phyloP scores from a whole-genome alignment of 2,329 filamentous ascomycete genomes.

The Diaporthe helianthi region DNA sequence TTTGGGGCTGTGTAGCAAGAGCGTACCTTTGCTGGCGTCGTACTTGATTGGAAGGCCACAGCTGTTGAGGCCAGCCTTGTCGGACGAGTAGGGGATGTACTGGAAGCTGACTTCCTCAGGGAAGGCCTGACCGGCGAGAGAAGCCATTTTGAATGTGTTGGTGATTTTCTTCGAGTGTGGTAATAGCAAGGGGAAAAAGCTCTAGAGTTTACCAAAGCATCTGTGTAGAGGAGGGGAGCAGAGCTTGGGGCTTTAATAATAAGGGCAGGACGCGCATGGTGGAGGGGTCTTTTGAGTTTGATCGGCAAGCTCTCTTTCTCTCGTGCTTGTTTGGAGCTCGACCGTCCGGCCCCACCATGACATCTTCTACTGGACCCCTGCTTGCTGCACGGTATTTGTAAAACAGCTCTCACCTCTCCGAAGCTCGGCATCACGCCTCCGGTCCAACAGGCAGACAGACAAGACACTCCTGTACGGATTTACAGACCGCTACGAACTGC shows the following conservation, averaged over 20 bases:
- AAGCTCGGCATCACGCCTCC: slow-evolving; percentile 11
- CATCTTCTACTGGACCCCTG: slow-evolving; percentile 12
- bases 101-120: slow-evolving; percentile 82
- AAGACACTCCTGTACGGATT: not conserved
- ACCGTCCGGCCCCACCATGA: slow-evolving; percentile 27
- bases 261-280: not conserved
- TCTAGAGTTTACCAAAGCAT: not conserved
- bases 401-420: slow-evolving; percentile 13
- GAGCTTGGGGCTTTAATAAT: slow-evolving; percentile 10
- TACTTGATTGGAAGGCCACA: slow-evolving; percentile 83
- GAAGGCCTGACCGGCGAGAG: slow-evolving; percentile 77
- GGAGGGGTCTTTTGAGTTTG: slow-evolving; percentile 31
- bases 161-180: not conserved
- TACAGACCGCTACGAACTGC: not conserved
- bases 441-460: not conserved
- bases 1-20: not conserved
- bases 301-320: slow-evolving; percentile 12
- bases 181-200: slow-evolving; percentile 16
- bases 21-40: slow-evolving; percentile 75
- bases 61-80: slow-evolving; percentile 71
- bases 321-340: not conserved
- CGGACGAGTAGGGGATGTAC: slow-evolving; percentile 79
- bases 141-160: slow-evolving; percentile 49
- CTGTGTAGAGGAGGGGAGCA: not conserved
- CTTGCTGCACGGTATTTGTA: slow-evolving; percentile 29